Evolutionary conservation across 2,329 filamentous ascomycete genomes (phyloP).

Genomic region (Ophiostoma montium): DNA sequence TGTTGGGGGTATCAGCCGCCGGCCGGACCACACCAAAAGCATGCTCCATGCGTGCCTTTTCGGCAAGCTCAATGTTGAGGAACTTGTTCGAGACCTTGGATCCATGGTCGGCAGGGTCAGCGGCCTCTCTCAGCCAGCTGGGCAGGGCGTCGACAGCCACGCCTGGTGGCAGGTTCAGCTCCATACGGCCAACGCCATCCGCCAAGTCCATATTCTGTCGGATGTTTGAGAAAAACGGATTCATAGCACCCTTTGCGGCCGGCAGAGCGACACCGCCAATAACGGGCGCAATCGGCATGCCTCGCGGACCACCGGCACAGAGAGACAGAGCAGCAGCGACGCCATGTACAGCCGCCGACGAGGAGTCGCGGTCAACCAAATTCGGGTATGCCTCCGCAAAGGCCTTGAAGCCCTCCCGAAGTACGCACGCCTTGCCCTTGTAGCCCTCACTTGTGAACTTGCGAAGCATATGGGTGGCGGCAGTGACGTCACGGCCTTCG

Average conservation of each 20-base stretch:
- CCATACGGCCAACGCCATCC: constrained; percentile 76
- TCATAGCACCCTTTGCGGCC: constrained; percentile 48
- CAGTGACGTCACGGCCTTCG: constrained; percentile 65
- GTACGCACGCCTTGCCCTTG: constrained; percentile 55
- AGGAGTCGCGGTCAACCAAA: constrained; percentile 39
- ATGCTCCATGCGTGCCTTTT: constrained; percentile 86
- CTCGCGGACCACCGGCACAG: constrained; percentile 30
- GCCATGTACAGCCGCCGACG: constrained; percentile 11
- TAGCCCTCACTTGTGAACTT: constrained; percentile 85
- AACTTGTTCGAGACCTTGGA: constrained; percentile 74
- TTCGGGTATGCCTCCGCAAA: constrained; percentile 56
- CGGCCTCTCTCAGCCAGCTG: constrained; percentile 59
- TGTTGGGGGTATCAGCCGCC: constrained; percentile 18
- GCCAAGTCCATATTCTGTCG: constrained; percentile 92
- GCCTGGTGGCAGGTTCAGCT: constrained; percentile 34
- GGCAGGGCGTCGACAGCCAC: constrained; percentile 46
- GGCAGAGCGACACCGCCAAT: constrained; percentile 82
- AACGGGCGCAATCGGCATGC: constrained; percentile 50
- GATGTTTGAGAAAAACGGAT: constrained; percentile 93
- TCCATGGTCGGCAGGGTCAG: constrained; percentile 55
- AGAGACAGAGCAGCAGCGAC: constrained; percentile 36
- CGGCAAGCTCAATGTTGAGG: constrained; percentile 65
- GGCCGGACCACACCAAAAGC: constrained; percentile 43
- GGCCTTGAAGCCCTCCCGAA: constrained; percentile 67
- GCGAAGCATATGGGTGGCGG: constrained; percentile 76